Conservation (phyloP, 2,329 filamentous ascomycete species). For the Pseudohalonectria lignicola region DNA sequence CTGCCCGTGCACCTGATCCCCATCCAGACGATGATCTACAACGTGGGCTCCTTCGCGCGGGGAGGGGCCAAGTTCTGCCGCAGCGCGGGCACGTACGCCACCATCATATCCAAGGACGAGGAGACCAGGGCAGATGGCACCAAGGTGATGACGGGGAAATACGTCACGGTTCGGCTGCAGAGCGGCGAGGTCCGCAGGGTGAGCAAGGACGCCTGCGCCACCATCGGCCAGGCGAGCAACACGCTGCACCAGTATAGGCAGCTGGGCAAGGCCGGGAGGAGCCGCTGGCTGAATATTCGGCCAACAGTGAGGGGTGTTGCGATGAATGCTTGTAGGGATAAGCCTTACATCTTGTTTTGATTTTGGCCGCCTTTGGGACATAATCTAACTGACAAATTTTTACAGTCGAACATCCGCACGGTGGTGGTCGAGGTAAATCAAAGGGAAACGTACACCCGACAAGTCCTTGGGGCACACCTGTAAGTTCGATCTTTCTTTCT, state of each 20-base stretch:
- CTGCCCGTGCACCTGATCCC: slow-evolving; percentile 93
- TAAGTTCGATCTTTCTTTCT: slow-evolving; percentile 33
- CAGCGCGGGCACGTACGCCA: slow-evolving; percentile 85
- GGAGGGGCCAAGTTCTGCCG: slow-evolving; percentile 83
- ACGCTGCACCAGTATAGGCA: slow-evolving; percentile 81
- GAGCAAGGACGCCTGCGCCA: slow-evolving; percentile 86
- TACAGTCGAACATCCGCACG: slow-evolving; percentile 85
- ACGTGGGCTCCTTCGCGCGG: slow-evolving; percentile 66
- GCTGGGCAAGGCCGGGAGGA: slow-evolving; percentile 89
- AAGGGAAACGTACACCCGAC: slow-evolving; percentile 96
- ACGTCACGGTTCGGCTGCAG: slow-evolving; percentile 76
- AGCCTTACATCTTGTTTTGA: too few species aligned
- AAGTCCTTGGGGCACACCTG: slow-evolving; percentile 91
- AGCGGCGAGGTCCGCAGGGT: slow-evolving; percentile 89
- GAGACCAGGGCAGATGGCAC: slow-evolving; percentile 49
- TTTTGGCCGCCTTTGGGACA: too few species aligned
- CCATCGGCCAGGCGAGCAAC: slow-evolving; percentile 91
- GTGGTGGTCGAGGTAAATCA: slow-evolving; percentile 97
- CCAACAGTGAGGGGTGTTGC: slow-evolving; percentile 94
- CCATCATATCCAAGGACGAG: slow-evolving; percentile 77
- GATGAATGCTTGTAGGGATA: slow-evolving; percentile 78
- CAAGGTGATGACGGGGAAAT: slow-evolving; percentile 57
- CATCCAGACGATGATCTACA: slow-evolving; percentile 84
- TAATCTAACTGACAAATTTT: slow-evolving; percentile 4
- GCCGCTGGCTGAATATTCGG: slow-evolving; percentile 85